Evolutionary conservation across 2,329 filamentous ascomycete species (phyloP).

Genomic region (Chrysosphaeria jannelii): DNA sequence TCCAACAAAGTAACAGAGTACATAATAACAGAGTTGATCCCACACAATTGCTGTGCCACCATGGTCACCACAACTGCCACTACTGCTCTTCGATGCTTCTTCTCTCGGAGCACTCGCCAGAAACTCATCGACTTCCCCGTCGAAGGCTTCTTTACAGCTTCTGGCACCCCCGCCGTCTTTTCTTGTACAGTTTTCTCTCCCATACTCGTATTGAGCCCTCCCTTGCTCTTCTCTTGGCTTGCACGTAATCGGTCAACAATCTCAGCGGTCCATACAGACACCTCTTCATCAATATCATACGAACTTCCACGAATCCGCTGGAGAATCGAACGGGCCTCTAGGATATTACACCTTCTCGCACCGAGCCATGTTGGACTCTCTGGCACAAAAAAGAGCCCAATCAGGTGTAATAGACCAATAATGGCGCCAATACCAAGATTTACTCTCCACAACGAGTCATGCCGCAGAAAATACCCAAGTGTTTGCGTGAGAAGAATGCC

Average conservation of each 20-base stretch:
- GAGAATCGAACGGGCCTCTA: slow-evolving; percentile 33
- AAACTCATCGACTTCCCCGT: too few relatives aligned
- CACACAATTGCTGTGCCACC: slow-evolving; percentile 74
- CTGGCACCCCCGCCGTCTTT: too few relatives aligned
- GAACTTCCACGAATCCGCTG: slow-evolving; percentile 44
- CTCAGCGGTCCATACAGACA: slow-evolving; percentile 26
- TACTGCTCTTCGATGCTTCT: slow-evolving; percentile 39
- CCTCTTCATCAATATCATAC: slow-evolving; percentile 43
- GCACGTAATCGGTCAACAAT: slow-evolving; percentile 9
- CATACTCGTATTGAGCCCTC: too few relatives aligned
- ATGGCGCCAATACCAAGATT: slow-evolving; percentile 46
- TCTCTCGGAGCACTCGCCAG: slow-evolving; percentile 32
- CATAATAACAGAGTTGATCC: slow-evolving; percentile 95
- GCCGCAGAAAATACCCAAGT: slow-evolving; percentile 65
- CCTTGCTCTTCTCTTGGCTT: too few relatives aligned
- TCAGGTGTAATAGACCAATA: slow-evolving; percentile 33
- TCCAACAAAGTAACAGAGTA: slow-evolving; percentile 80
- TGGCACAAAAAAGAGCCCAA: slow-evolving; percentile 45
- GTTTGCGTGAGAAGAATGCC: slow-evolving; percentile 65
- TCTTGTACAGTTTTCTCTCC: too few relatives aligned
- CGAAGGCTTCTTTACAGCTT: too few relatives aligned
- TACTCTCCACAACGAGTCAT: slow-evolving; percentile 50
- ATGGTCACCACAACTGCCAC: slow-evolving; percentile 72
- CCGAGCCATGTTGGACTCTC: slow-evolving; percentile 79
- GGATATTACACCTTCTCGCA: slow-evolving; percentile 22